Percentiles rank a stretch among this genome's conserved stretches.
These are phyloP conservation scores for Sporisorium iseilematis-ciliati DNA, from an alignment of 1,284 basidiomycete genomes.

Conservation along the genomic window DNA sequence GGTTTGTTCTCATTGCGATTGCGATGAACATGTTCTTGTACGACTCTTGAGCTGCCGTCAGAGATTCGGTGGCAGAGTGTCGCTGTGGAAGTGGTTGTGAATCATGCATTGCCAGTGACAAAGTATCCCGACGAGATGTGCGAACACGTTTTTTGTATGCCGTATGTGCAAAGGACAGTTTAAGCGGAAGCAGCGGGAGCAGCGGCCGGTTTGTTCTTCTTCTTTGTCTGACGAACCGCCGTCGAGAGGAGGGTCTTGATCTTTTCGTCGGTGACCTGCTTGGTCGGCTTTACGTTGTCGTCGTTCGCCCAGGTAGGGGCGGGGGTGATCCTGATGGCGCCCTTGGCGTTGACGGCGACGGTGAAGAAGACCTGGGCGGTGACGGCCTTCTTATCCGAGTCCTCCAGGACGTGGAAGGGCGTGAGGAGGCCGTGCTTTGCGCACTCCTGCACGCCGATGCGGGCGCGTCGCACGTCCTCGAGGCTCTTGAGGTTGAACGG, in stretches of 20 bases:
- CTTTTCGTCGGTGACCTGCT: conserved; percentile 58
- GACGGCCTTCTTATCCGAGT: conserved; percentile 58
- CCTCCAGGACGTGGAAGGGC: conserved; percentile 80
- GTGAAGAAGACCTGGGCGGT: conserved; percentile 93
- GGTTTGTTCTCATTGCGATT: conserved; percentile 16
- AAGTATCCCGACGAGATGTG: not conserved
- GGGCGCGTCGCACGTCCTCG: conserved; percentile 93
- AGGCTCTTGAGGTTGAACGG: conserved; percentile 94
- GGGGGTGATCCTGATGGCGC: conserved; percentile 81
- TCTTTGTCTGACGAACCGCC: conserved; percentile 88
- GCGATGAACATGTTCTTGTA: conserved; percentile 3
- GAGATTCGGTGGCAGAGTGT: too few relatives aligned
- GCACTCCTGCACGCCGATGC: conserved; percentile 95
- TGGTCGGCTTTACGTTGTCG: conserved; percentile 86
- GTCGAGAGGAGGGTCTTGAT: conserved; percentile 80
- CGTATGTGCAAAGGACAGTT: not conserved
- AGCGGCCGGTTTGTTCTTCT: conserved; percentile 76
- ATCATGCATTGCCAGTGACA: not conserved
- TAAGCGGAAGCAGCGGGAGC: conserved; percentile 33
- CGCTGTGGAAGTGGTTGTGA: not conserved
- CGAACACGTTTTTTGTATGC: not conserved
- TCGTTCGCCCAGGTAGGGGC: conserved; percentile 92
- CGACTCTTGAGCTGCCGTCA: too few relatives aligned
- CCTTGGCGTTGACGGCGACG: conserved; percentile 83
- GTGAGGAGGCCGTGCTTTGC: conserved; percentile 90